Base-by-base conservation (phyloP, 345 rosid genomes). In the Alliaria petiolata region DNA sequence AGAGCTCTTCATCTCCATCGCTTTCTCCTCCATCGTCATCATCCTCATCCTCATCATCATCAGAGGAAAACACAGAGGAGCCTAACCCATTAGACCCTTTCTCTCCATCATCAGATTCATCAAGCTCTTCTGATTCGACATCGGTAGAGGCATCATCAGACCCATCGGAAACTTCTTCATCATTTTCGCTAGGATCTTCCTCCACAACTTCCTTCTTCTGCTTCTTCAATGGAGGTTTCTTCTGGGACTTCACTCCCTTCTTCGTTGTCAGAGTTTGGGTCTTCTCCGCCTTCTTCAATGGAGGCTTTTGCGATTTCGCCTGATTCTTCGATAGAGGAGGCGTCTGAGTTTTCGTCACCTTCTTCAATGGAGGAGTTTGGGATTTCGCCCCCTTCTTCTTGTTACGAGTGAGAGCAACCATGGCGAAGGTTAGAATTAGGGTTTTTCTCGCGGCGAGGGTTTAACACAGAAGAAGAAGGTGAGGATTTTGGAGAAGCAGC, bases 301-400 rank as follows among this genome's bases (percentile, higher is more conserved):
- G 49, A 15, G 67, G 65, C 30, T 14, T 28, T n/a, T 33, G 80
- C 0, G 76, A 25, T 39, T 85, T 84, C 12, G 72, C 58, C n/a
- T 74, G 86, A 55, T 73, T 87, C 61, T 83, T 86, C 78, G 28
- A 34, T 14, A 35, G 52, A 17, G 76, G 55, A 43, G 38, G 87
- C 80, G 67, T 43, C n/a, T 34, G 51, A 15, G 76, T 4, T 44
- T 64, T 64, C 2, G 76, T 7, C 2, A 64, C 42, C 39, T 38
- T 62, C 13, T 71, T 81, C 0, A 60, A 57, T 4, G 83, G 81
- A 13, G 80, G 73, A 43, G 81, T 85, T 14, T 35, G 75, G 0
- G 80, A 57, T 45, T 86, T 84, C 8, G 75, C 57, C n/a, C 78
- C 86, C 53, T 80, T 89, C 67, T 78, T 87, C 84, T 86, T 89